Base-by-base conservation (phyloP, 2,329 filamentous ascomycete genomes). In the Cryphonectria japonica region DNA sequence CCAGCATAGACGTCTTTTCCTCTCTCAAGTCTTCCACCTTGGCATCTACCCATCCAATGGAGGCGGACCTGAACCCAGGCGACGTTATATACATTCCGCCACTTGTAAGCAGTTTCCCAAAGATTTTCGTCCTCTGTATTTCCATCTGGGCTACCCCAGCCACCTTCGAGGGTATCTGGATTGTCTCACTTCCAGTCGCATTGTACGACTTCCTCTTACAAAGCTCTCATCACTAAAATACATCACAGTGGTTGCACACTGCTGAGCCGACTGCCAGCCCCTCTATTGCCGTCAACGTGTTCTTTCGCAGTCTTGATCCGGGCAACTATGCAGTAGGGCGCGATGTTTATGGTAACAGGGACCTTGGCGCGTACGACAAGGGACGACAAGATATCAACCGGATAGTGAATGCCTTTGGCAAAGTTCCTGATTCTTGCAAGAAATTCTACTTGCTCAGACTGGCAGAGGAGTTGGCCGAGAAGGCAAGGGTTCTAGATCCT, bases 311-410 rank as follows among this genome's bases (percentile, higher is more conserved):
- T 73, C 83, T 96, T 13, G 83, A 89, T 3, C 82, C 79, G 3
- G 89, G 87, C 1, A 39, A 50, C 34, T 96, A 96, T 78, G 89
- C 93, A 0, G 79, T 86, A 0, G 94, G 94, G 0, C 87, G 90
- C 74, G 94, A 97, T 78, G 91, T 97, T 0, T 97, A 97, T 78
- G 94, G 93, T 1, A 97, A 97, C 78, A 86, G 93, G 54, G 95
- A 97, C 79, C 80, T 97, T 66, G 91, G 92, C 54, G 92, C 91
- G 1, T 97, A 97, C 78, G 93, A 97, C 78, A 94, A 92, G 76
- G 93, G 92, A 0, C 86, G 94, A 67, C 86, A 88, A 74, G 92
- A 95, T 76, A 81, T 97, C 7, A 85, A 87, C 61, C 91, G 88
- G 75, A 90, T 97, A 37, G 81, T 83, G 0, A 88, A 85, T 72